These are phyloP conservation scores for Wickerhamomyces strasburgensis DNA, from an alignment of 805 yeast genomes.

Conservation along the genomic window DNA sequence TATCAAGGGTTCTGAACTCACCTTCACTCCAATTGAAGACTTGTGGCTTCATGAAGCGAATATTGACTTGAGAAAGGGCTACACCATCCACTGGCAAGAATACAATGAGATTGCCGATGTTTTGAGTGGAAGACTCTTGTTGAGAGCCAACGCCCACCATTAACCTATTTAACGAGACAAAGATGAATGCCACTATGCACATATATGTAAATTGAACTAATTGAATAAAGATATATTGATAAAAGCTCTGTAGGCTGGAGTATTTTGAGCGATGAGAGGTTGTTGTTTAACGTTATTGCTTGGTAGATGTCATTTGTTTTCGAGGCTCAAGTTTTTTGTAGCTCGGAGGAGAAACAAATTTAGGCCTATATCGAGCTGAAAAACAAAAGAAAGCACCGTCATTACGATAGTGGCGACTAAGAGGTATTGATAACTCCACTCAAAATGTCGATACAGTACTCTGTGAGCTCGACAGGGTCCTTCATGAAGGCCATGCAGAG, in stretches of 20 bases:
- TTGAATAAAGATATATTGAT: neutral
- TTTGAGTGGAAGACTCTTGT: slow-evolving; percentile 62
- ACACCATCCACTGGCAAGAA: slow-evolving; percentile 62
- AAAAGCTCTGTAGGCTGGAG: too few relatives aligned
- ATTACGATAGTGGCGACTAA: too few relatives aligned
- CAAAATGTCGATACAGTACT: slow-evolving; percentile 49
- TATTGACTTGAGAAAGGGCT: slow-evolving; percentile 59
- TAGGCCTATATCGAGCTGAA: too few relatives aligned
- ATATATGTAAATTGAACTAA: too few relatives aligned
- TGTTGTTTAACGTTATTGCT: too few relatives aligned
- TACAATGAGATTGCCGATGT: slow-evolving; percentile 58
- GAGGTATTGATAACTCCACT: too few relatives aligned
- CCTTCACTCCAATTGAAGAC: slow-evolving; percentile 49
- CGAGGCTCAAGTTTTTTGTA: too few relatives aligned
- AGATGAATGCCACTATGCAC: neutral
- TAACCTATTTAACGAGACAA: neutral
- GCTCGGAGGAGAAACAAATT: too few relatives aligned
- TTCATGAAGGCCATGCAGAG: slow-evolving; percentile 76
- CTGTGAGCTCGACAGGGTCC: slow-evolving; percentile 63
- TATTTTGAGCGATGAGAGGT: too few relatives aligned
- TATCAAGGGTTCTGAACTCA: slow-evolving; percentile 59
- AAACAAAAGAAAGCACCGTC: too few relatives aligned
- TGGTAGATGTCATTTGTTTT: too few relatives aligned
- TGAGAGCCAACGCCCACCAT: slow-evolving; percentile 34
- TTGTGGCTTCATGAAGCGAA: slow-evolving; percentile 61